A percentile compares a stretch with the other conserved stretches of the same genome.
Conservation (phyloP, 768 basidiomycete genomes). For the Amanita jacksonii region DNA sequence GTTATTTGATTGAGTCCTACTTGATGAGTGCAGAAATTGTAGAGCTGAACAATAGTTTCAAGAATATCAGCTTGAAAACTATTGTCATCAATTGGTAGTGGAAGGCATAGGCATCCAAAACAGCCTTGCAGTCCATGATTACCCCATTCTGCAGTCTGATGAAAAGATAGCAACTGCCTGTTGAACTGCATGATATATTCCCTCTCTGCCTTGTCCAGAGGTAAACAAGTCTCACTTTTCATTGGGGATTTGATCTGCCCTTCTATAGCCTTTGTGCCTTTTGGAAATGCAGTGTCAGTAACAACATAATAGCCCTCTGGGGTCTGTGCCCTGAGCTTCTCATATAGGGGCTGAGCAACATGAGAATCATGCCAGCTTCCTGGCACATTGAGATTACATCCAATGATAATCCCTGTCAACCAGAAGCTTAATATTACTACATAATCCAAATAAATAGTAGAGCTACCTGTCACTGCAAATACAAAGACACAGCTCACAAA, state of each 20-base stretch:
- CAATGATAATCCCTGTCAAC: slow-evolving; percentile 26
- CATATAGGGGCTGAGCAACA: slow-evolving; percentile 30
- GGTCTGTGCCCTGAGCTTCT: slow-evolving; percentile 21
- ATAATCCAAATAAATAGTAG: background rate
- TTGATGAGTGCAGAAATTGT: slow-evolving; percentile 23
- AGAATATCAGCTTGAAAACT: slow-evolving; percentile 21
- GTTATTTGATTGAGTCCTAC: slow-evolving; percentile 34
- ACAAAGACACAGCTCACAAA: slow-evolving; percentile 29
- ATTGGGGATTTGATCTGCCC: slow-evolving; percentile 28
- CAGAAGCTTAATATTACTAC: background rate
- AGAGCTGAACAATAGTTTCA: slow-evolving; percentile 23
- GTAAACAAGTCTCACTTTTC: slow-evolving; percentile 21
- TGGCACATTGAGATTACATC: slow-evolving; percentile 26
- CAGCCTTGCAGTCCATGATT: slow-evolving; percentile 34
- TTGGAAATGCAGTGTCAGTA: slow-evolving; percentile 38
- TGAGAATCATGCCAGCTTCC: slow-evolving; percentile 42
- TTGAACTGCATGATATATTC: slow-evolving; percentile 20
- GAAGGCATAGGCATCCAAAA: slow-evolving; percentile 35
- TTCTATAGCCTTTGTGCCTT: slow-evolving; percentile 20
- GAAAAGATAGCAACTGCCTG: slow-evolving; percentile 30
- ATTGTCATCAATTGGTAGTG: slow-evolving; percentile 24
- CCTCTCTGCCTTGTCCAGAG: slow-evolving; percentile 12
- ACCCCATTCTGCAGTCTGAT: slow-evolving; percentile 46
- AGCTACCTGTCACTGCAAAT: slow-evolving; percentile 25
- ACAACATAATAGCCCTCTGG: slow-evolving; percentile 34